Conservation (phyloP, 305 asterid genomes). For the Ajuga reptans region DNA sequence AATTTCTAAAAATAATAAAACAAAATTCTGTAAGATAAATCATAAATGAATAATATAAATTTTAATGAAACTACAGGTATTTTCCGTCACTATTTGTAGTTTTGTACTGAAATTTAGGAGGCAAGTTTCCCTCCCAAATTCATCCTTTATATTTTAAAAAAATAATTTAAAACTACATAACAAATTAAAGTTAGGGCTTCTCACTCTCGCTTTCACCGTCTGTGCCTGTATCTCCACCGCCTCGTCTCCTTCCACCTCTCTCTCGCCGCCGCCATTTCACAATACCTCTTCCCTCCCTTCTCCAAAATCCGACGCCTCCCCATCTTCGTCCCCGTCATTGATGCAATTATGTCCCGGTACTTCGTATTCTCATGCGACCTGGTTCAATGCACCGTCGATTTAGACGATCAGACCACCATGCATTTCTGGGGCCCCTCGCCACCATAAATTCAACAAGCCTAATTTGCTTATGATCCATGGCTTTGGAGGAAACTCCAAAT, state of each 20-base stretch:
- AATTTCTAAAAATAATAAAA: no score
- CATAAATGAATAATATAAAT: no score
- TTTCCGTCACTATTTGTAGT: no score
- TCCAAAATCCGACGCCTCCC: conserved; percentile 38
- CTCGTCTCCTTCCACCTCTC: conserved; percentile 37
- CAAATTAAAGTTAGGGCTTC: no score
- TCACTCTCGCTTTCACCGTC: no score
- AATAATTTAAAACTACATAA: no score
- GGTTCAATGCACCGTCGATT: conserved; percentile 39
- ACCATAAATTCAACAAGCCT: conserved; percentile 42
- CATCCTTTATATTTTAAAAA: no score
- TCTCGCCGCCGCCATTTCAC: conserved; percentile 27
- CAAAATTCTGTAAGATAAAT: no score
- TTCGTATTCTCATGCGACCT: conserved; percentile 45
- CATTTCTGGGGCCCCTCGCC: conserved; percentile 54
- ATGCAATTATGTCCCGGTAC: conserved; percentile 41
- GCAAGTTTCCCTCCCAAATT: no score
- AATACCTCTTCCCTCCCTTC: conserved; percentile 22
- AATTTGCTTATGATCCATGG: conserved; percentile 61
- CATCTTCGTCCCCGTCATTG: conserved; percentile 35
- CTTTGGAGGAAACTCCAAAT: conserved; percentile 57
- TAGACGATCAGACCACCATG: conserved; percentile 56
- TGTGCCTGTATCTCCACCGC: no score
- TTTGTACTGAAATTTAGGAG: no score
- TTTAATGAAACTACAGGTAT: no score